These are phyloP conservation scores for Scytalidium lignicola DNA, from an alignment of 2,329 filamentous ascomycete species.

Conservation along the genomic window DNA sequence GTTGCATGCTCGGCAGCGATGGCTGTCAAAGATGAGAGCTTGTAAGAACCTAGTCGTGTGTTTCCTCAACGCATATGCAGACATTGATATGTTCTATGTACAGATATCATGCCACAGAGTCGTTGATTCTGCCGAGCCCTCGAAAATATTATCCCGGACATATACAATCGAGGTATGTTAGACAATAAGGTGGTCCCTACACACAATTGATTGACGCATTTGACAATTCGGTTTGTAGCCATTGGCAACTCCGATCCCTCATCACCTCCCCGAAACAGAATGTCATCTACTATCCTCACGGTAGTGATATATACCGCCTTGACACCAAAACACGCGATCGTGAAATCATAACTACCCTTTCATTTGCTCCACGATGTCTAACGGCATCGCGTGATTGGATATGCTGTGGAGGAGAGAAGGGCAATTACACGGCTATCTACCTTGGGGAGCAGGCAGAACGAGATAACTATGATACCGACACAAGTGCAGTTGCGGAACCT, in stretches of 20 bases:
- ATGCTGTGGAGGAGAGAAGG: constrained; percentile 82
- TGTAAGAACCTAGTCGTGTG: constrained; percentile 33
- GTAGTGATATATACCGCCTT: constrained; percentile 65
- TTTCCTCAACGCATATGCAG: not conserved
- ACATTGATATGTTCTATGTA: not conserved
- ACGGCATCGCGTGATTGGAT: constrained; percentile 85
- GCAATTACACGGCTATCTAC: constrained; percentile 59
- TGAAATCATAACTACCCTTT: constrained; percentile 67
- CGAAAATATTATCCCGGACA: constrained; percentile 64
- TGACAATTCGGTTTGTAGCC: constrained; percentile 42
- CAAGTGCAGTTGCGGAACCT: constrained; percentile 36
- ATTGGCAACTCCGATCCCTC: constrained; percentile 86
- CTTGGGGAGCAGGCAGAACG: constrained; percentile 14
- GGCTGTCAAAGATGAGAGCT: constrained; percentile 50
- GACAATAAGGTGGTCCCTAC: constrained; percentile 10
- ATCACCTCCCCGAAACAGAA: constrained; percentile 75
- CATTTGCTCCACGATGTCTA: constrained; percentile 76
- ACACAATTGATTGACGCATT: not conserved
- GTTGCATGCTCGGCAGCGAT: constrained; percentile 35
- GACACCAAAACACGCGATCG: constrained; percentile 65
- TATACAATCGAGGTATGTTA: constrained; percentile 58
- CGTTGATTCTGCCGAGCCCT: constrained; percentile 53
- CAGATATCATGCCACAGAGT: constrained; percentile 62
- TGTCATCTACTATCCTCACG: constrained; percentile 79
- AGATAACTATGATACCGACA: constrained; percentile 1